A percentile compares a stretch with the other conserved stretches of the same genome.
Evolutionary conservation across 2,329 filamentous ascomycete species (phyloP).

Genomic region (Fusarium sp.): DNA sequence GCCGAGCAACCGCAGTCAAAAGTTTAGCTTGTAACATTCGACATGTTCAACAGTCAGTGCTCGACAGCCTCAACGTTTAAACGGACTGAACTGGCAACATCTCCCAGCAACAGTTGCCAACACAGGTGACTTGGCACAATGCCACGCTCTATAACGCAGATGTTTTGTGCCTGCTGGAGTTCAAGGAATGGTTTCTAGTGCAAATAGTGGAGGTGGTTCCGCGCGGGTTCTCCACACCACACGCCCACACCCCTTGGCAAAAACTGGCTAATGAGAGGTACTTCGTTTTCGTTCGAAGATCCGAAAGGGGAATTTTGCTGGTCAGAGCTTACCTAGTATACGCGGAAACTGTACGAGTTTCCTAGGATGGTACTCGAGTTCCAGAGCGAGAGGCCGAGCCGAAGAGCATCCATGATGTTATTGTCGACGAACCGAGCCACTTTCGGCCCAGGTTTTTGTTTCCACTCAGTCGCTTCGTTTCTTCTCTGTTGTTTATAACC

Average conservation of each 20-base stretch:
- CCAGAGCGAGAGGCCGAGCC: constrained; percentile 27
- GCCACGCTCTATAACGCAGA: constrained; percentile 3
- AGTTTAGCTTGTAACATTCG: neutral
- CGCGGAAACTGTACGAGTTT: constrained; percentile 15
- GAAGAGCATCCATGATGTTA: constrained; percentile 22
- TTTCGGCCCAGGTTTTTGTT: neutral
- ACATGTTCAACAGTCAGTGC: neutral
- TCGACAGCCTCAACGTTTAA: neutral
- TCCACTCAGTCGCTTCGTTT: neutral
- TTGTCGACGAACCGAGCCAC: constrained; percentile 20
- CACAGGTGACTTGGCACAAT: constrained; percentile 5
- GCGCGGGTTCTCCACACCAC: constrained; percentile 26
- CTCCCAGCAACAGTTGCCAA: neutral
- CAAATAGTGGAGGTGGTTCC: constrained; percentile 6
- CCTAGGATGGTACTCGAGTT: constrained; percentile 1
- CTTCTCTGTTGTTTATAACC: neutral
- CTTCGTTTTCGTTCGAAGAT: constrained; percentile 14
- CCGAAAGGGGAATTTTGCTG: constrained; percentile 1
- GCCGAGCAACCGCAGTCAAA: neutral
- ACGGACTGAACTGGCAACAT: neutral
- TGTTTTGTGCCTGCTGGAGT: constrained; percentile 14
- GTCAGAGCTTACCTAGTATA: constrained; percentile 20
- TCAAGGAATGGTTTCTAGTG: neutral
- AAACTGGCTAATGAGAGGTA: constrained; percentile 25
- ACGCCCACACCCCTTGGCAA: neutral